Evolutionary conservation across 306 rosid species (phyloP), one percentile per base, ranked within the genome.

Genomic region (Vicia sativa): DNA sequence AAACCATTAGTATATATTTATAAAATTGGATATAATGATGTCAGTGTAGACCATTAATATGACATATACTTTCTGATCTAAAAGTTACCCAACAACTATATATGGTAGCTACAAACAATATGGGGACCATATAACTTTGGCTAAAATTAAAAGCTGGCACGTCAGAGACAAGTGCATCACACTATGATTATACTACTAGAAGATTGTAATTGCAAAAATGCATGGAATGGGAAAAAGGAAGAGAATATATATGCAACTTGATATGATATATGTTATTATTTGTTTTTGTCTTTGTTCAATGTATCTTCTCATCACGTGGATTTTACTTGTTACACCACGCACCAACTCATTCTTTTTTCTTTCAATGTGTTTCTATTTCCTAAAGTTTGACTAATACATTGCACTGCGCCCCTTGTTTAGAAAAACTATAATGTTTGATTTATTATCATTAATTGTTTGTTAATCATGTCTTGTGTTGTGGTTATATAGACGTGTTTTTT

Each of bases 241-340:
- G 78, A 74, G 38, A 34, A 34, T 34, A 74, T 74, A 62, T 42
- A 29, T 71, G 63, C 80, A 66, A 74, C 48, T 74, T 70, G 83
- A 48, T 74, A 16, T 56, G 53, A 46, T 58, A 39, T 21, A 21
- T 43, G 23, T 58, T 37, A 39, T 75, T 46, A 45, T 34, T 5
- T 55, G 42, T 35, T 74, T 49, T n/a, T 55, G 61, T 15, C 61
- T 55, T 13, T 44, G 64, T 80, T 58, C 81, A 75, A 53, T 80
- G 84, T 37, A 80, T 80, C 78, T 59, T 11, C 1, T 13, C 26
- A 61, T 18, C 67, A 65, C 68, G 63, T 71, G 77, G 37, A 3
- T 38, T 65, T 68, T 7, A 64, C 23, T 39, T 75, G 31, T 57
- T 13, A 64, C 38, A 38, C 50, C 19, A 75, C 65, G n/a, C 65